Evolutionary conservation across 768 basidiomycete species (phyloP).

Genomic region (Suillus lakei): DNA sequence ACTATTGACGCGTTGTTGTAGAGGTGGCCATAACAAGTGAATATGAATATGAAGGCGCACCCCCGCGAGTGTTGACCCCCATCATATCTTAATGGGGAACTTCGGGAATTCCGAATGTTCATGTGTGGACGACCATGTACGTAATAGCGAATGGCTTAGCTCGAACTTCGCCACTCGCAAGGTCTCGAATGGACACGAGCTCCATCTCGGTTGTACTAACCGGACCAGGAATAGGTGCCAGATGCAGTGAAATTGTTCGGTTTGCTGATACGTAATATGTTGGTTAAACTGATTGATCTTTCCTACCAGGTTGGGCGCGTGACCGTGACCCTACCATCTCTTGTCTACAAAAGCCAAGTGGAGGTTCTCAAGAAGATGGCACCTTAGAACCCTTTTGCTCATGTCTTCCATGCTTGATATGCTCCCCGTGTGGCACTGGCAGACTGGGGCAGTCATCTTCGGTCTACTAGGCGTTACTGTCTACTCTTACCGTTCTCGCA

Average conservation of each 20-base stretch:
- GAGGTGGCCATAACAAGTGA: too few species aligned
- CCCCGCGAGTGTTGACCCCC: too few species aligned
- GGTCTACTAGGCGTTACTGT: not conserved
- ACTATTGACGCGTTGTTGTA: too few species aligned
- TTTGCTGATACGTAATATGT: not conserved
- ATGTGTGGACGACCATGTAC: too few species aligned
- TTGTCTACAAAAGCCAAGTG: constrained; percentile 1
- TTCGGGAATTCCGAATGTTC: too few species aligned
- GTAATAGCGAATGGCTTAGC: too few species aligned
- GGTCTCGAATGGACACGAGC: too few species aligned
- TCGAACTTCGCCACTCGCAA: too few species aligned
- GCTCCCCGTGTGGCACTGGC: not conserved
- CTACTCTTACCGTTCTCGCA: not conserved
- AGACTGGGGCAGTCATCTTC: not conserved
- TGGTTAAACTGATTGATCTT: not conserved
- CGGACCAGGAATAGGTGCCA: too few species aligned
- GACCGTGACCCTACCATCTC: not conserved
- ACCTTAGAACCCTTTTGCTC: not conserved
- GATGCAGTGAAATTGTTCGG: not conserved
- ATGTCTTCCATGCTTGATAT: not conserved
- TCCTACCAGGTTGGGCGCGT: not conserved
- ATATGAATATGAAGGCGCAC: too few species aligned
- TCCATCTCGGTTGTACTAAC: too few species aligned
- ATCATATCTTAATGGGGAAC: too few species aligned
- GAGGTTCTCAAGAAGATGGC: not conserved